Conservation (phyloP, 257 asterid species). For the Cynanchum wilfordii region DNA sequence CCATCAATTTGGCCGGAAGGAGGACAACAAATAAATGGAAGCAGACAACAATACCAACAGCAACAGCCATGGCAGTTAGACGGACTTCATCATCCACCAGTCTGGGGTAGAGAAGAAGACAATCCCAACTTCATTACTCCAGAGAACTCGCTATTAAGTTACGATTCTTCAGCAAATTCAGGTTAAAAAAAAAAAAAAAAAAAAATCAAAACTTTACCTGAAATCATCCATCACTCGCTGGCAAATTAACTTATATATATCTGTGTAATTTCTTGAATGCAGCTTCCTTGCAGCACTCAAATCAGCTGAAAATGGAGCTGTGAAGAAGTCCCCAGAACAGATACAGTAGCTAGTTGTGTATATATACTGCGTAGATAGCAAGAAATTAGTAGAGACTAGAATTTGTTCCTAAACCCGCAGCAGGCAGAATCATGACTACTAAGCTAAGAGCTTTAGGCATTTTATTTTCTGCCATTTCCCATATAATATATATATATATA, state of each 20-base stretch:
- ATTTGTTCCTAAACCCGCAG: conserved; percentile 21
- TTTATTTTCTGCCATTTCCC: conserved; percentile 13
- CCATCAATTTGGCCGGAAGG: conserved; percentile 60
- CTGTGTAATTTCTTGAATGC: background rate
- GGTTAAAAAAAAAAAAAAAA: too few species aligned
- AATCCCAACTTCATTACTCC: conserved; percentile 49
- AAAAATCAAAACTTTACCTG: background rate
- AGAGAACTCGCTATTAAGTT: conserved; percentile 59
- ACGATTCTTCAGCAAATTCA: conserved; percentile 66
- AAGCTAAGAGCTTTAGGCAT: conserved; percentile 16
- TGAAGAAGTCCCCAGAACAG: conserved; percentile 27
- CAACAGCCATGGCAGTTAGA: conserved; percentile 57
- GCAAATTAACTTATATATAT: too few species aligned
- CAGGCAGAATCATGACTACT: conserved; percentile 24
- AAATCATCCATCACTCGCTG: too few species aligned
- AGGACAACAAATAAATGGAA: conserved; percentile 33
- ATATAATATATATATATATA: conserved; percentile 14
- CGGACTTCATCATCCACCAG: conserved; percentile 55
- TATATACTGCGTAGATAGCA: conserved; percentile 30
- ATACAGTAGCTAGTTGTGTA: conserved; percentile 55
- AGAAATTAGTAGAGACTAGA: conserved; percentile 24
- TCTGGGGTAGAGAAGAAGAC: conserved; percentile 50
- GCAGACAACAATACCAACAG: conserved; percentile 58
- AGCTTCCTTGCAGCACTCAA: conserved; percentile 43
- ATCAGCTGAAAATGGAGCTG: conserved; percentile 72